Evolutionary conservation across 345 rosid genomes (phyloP).

Genomic region (Eucalyptus tenuipes): DNA sequence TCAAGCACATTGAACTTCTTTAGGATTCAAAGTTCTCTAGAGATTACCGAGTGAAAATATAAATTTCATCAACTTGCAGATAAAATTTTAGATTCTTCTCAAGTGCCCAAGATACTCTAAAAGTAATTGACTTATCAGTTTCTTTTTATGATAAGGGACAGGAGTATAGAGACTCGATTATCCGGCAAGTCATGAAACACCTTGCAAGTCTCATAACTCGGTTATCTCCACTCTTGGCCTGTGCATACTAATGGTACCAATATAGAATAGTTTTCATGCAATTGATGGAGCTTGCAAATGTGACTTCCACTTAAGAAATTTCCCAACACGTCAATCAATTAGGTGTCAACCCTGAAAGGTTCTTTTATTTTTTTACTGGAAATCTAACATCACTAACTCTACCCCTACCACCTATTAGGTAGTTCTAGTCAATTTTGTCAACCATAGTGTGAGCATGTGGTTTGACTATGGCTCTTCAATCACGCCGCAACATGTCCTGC

Average conservation of each 20-base stretch:
- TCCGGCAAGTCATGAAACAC: fast-evolving
- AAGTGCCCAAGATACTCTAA: fast-evolving
- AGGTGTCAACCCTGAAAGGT: background rate
- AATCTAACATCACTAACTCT: background rate
- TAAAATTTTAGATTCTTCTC: background rate
- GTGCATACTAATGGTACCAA: background rate
- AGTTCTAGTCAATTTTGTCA: background rate
- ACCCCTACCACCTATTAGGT: background rate
- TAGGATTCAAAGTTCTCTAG: background rate
- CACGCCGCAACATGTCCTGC: background rate
- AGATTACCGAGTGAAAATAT: background rate
- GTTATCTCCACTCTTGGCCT: background rate
- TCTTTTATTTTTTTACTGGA: background rate
- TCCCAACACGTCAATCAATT: background rate
- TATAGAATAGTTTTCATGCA: background rate
- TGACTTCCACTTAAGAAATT: background rate
- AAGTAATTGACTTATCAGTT: fast-evolving
- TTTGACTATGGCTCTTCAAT: background rate
- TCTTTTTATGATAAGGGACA: background rate
- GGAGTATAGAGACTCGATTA: background rate
- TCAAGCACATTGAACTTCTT: background rate
- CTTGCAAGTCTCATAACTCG: background rate
- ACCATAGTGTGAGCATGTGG: background rate
- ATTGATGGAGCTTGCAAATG: background rate
- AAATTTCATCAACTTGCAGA: background rate